Evolutionary conservation across 2,329 filamentous ascomycete genomes (phyloP).

Genomic region (Pyricularia sp.): DNA sequence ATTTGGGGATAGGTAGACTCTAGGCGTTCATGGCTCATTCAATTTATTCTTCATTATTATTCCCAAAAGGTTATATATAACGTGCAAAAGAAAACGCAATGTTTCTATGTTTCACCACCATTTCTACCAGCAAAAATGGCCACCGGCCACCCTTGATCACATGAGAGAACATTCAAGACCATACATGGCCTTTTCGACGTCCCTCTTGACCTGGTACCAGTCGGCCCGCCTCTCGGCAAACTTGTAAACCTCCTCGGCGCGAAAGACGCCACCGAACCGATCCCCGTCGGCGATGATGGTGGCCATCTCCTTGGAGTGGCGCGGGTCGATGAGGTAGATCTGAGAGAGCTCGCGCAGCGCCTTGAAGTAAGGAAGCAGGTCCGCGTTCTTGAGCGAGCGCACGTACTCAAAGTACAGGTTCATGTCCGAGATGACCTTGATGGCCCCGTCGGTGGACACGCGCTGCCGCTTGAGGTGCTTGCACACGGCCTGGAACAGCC

Average conservation of each 20-base stretch:
- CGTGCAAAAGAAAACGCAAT: not conserved
- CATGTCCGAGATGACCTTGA: constrained; percentile 94
- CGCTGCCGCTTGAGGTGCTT: constrained; percentile 97
- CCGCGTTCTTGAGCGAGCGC: constrained; percentile 68
- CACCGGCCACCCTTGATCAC: constrained; percentile 35
- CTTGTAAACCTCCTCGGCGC: constrained; percentile 94
- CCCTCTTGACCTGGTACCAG: constrained; percentile 82
- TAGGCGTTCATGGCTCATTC: not conserved
- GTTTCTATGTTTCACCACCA: not conserved
- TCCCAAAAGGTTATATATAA: not conserved
- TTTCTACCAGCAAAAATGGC: not conserved
- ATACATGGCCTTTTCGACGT: constrained; percentile 96
- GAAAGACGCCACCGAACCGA: constrained; percentile 84
- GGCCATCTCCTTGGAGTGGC: constrained; percentile 88
- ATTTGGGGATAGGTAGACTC: not conserved
- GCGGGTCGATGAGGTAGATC: constrained; percentile 84
- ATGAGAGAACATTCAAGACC: constrained; percentile 82
- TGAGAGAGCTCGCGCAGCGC: constrained; percentile 87
- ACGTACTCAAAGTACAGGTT: constrained; percentile 87
- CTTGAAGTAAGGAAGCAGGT: constrained; percentile 82
- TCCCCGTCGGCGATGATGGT: constrained; percentile 88
- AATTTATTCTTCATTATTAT: not conserved
- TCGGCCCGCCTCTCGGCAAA: constrained; percentile 90
- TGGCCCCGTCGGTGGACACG: constrained; percentile 77
- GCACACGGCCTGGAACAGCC: constrained; percentile 84